Evolutionary conservation across 371 early-diverging fungal species (phyloP).

Genomic region (Sporodiniella umbellata): DNA sequence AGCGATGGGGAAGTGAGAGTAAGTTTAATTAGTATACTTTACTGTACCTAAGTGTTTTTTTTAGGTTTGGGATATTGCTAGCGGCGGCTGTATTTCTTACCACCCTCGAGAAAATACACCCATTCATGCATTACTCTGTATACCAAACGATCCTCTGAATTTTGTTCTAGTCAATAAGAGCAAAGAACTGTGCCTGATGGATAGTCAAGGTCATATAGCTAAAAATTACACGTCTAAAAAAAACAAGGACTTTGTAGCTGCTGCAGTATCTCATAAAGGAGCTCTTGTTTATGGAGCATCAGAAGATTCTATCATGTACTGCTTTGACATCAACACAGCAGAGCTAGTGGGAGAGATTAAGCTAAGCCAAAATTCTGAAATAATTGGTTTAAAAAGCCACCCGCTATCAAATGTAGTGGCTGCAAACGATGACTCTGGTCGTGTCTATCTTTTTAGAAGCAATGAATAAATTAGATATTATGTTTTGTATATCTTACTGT

Average conservation of each 20-base stretch:
- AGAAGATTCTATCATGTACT: conserved; percentile 61
- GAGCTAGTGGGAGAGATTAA: conserved; percentile 24
- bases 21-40: conserved; percentile 6
- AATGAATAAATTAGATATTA: not conserved
- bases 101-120: conserved; percentile 6
- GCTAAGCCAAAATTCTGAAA: conserved; percentile 54
- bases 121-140: conserved; percentile 22
- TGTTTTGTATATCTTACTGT: too few relatives aligned
- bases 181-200: conserved; percentile 58
- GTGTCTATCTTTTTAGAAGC: conserved; percentile 51
- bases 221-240: conserved; percentile 34
- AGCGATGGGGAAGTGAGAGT: conserved; percentile 89
- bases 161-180: conserved; percentile 72
- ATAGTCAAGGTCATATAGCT: conserved; percentile 54
- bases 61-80: conserved; percentile 79
- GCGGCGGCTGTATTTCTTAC: conserved; percentile 42
- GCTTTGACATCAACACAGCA: conserved; percentile 57
- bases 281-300: conserved; percentile 69
- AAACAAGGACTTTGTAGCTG: conserved; percentile 59
- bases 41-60: not conserved
- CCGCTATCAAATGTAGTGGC: conserved; percentile 78
- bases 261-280: conserved; percentile 70
- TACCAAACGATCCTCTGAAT: conserved; percentile 57
- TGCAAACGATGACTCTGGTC: conserved; percentile 63
- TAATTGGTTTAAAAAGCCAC: conserved; percentile 71